A percentile compares a stretch with the other conserved stretches of the same genome.
These are phyloP conservation scores for Pichia exigua DNA, from an alignment of 805 yeast species.

Conservation along the genomic window DNA sequence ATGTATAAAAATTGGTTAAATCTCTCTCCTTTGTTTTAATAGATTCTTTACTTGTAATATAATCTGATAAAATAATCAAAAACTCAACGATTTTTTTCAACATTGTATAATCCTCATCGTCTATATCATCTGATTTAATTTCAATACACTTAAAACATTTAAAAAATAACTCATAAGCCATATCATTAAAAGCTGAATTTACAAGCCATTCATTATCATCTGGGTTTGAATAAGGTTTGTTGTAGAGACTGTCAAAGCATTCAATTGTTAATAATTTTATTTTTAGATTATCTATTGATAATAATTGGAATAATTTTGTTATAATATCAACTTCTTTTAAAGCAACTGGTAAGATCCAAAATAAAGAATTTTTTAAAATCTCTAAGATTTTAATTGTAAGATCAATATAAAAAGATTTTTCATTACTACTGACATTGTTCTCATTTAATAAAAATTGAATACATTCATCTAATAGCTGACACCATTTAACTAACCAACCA, in stretches of 20 bases:
- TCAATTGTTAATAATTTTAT: constrained; percentile 82
- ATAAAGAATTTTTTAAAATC: constrained; percentile 80
- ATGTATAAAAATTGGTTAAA: constrained; percentile 55
- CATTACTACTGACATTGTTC: not conserved
- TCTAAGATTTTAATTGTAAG: constrained; percentile 66
- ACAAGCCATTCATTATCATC: constrained; percentile 72
- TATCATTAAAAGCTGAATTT: constrained; percentile 65
- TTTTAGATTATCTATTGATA: constrained; percentile 49
- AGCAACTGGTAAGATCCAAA: constrained; percentile 81
- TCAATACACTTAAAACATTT: constrained; percentile 56
- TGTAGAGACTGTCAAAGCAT: constrained; percentile 80
- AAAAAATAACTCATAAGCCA: constrained; percentile 64
- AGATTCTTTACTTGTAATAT: constrained; percentile 34
- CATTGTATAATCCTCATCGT: constrained; percentile 69
- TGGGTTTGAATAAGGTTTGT: constrained; percentile 60
- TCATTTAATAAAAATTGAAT: constrained; percentile 23
- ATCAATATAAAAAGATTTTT: constrained; percentile 6
- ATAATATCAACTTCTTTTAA: constrained; percentile 61
- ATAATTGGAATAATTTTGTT: constrained; percentile 50
- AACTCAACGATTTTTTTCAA: constrained; percentile 88
- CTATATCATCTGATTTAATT: constrained; percentile 56
- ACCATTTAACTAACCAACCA: constrained; percentile 88
- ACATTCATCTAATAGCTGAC: constrained; percentile 42
- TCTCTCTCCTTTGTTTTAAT: constrained; percentile 45
- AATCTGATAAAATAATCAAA: constrained; percentile 80